Base-by-base conservation (phyloP, 2,329 filamentous ascomycete genomes). In the Parastagonospora nodorum region DNA sequence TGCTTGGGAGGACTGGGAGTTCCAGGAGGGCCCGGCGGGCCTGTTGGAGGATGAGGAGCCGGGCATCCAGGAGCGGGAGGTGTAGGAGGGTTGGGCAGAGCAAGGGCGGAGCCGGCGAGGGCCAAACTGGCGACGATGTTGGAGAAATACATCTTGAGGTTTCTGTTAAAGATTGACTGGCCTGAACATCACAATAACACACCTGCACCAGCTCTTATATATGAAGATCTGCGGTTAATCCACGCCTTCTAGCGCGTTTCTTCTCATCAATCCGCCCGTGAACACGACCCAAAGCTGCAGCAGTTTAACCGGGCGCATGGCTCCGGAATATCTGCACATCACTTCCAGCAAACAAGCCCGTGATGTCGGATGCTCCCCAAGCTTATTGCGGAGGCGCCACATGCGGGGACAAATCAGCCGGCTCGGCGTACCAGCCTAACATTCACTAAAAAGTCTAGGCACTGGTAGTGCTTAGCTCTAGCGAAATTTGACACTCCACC, bases 91-190 rank as follows among this genome's bases (percentile, higher is more conserved):
- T 14, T 52, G 41, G 62, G 66, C 14, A 51, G 50, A 44, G 66
- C 66, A 47, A 62, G 39, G 41, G 53, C 60, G 24, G 63, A 63
- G 42, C 61, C 48, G 53, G 55, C 49, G 28, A 66, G 40, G 27
- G 63, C 61, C 53, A 68, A 43, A 37, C 57, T 52, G 37, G 61
- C 54, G 48, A 66, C 42, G 16, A 68, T 47, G 43, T 42, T 62
- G n/a, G 64, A 61, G 53, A 68, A 60, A 54, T 60, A 63, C 66
- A 68, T 68, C 8, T 41, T 58, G 45, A 56, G 38, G 24, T 45
- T 31, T 40, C 19, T 31, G 19, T 41, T 44, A 24, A 28, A 43
- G 27, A 27, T 35, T 48, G 45, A 51, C 52, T 56, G 35, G 43
- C 52, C 50, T 56, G 43, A 24, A 45, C 36, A 37, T 15, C 33